phyloP scores from a whole-genome alignment of 805 yeast genomes.

The Spathaspora passalidarum region DNA sequence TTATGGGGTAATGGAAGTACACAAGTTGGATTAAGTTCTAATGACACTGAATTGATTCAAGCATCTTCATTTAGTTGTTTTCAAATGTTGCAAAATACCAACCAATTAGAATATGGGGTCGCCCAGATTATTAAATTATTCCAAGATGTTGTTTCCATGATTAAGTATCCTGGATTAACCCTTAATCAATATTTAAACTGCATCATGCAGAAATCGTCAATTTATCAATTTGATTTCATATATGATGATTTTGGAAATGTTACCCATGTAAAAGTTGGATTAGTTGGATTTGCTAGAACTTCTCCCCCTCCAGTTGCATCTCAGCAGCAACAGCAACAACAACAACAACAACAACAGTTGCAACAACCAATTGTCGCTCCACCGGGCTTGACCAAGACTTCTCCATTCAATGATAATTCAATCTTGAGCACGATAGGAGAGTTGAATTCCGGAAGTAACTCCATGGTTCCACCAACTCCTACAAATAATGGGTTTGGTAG shows the following conservation, averaged over 20 bases:
- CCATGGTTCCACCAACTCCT: background rate
- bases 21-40: background rate
- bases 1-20: background rate
- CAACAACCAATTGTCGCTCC: constrained; percentile 5
- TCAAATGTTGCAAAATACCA: constrained; percentile 29
- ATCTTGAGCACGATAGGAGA: constrained; percentile 7
- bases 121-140: constrained; percentile 33
- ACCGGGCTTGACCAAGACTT: constrained; percentile 13
- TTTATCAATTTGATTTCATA: constrained; percentile 38
- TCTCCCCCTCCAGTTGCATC: constrained; percentile 5
- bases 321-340: constrained; percentile 4
- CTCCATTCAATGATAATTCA: constrained; percentile 7
- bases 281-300: constrained; percentile 2
- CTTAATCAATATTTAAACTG: constrained; percentile 29
- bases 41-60: constrained; percentile 37
- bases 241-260: constrained; percentile 48
- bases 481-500: constrained; percentile 4
- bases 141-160: constrained; percentile 27
- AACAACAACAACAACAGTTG: background rate
- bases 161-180: constrained; percentile 24
- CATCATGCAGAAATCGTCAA: constrained; percentile 13
- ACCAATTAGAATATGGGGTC: constrained; percentile 34
- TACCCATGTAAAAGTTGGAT: constrained; percentile 34
- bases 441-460: background rate
- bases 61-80: constrained; percentile 41